Base-by-base conservation (phyloP, 768 basidiomycete genomes). In the Floccularia luteovirens region DNA sequence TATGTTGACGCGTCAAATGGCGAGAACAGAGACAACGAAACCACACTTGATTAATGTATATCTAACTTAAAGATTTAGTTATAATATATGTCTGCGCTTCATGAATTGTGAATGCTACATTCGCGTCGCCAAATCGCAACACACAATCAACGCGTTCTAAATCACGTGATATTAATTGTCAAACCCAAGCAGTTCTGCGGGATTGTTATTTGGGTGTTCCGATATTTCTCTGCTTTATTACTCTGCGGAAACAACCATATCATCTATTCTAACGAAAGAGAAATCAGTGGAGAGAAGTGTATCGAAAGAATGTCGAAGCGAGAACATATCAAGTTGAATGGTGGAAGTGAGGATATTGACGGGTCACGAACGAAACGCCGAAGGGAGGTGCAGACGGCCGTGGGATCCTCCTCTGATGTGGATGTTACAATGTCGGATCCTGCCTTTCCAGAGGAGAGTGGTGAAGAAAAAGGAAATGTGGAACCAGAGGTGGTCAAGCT, bases 401-500 rank as follows among this genome's bases (percentile, higher is more conserved):
- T 55, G 28, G 36, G 43, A 13, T 50, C 54, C 19, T 56, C 57
- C 32, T 64, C 67, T 39, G 72, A 77, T 52, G 60, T 62, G 39
- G 67, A 70, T 37, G 55, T 64, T 38, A 54, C 53, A 28, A 58
- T 57, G 48, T 58, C 63, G 24, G 59, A 64, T 50, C 56, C 59
- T 39, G 45, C 54, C 37, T 58, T 48, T 33, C 41, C 46, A 37
- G 52, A 43, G 16, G 43, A n/a, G 23, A 51, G 45, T 10, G 45
- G 36, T 30, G 48, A 35, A 25, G 52, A 48, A 19, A 47, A 41
- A 34, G 48, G 47, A 39, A 48, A 53, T 43, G 35, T 53, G 51
- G 44, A 44, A 46, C 43, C 59, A 51, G 63, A 59, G 33, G 63
- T 63, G 43, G 71, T 82, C 55, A 79, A 72, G 55, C 78, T 79